phyloP scores from a whole-genome alignment of 2,329 filamentous ascomycete species.

The Emmonsiellopsis sp. region DNA sequence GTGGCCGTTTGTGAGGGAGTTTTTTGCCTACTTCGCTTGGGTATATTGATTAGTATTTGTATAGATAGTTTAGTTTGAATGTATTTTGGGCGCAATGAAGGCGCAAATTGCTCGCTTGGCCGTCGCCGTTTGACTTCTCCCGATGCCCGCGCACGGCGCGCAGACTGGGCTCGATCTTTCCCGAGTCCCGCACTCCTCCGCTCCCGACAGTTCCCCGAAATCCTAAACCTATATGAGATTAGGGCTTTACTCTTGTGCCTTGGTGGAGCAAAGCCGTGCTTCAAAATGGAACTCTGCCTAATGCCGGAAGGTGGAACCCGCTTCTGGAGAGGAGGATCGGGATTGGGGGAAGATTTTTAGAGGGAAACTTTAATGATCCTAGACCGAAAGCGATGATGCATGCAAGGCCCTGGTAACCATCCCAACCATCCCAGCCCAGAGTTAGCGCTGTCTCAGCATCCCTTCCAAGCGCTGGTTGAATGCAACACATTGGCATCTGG shows the following conservation, averaged over 20 bases:
- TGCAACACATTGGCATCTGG: too few relatives aligned
- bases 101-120: background rate
- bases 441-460: too few relatives aligned
- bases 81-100: background rate
- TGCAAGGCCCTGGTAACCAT: too few relatives aligned
- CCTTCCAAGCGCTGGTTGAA: too few relatives aligned
- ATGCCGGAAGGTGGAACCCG: background rate
- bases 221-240: background rate
- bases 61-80: background rate
- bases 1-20: background rate
- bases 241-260: background rate
- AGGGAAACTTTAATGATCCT: background rate
- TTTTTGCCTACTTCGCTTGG: background rate
- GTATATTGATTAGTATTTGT: background rate
- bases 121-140: background rate
- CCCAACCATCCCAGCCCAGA: too few relatives aligned
- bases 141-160: background rate
- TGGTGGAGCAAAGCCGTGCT: background rate
- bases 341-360: background rate
- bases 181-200: background rate
- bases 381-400: too few relatives aligned
- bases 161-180: background rate
- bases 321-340: background rate
- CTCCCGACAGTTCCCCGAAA: background rate
- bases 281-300: background rate